Conservation (phyloP, 371 early-diverging fungal genomes). For the Mucor indicus region DNA sequence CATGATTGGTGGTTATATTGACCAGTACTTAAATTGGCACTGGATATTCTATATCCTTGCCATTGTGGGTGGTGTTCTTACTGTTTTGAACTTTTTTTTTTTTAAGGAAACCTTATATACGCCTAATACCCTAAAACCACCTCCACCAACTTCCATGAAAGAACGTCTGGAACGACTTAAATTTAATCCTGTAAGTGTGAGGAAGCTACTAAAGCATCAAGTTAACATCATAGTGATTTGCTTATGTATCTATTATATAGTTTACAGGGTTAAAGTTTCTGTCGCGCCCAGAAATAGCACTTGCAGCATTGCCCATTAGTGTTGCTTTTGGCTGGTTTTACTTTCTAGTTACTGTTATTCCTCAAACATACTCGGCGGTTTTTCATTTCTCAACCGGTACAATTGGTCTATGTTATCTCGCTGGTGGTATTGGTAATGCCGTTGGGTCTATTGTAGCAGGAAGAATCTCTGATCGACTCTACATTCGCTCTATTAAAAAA, state of each 20-base stretch:
- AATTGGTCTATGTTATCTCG: constrained; percentile 47
- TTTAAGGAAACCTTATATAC: constrained; percentile 52
- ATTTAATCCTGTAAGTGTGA: constrained; percentile 41
- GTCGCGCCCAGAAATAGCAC: constrained; percentile 14
- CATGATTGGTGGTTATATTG: constrained; percentile 53
- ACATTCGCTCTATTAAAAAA: constrained; percentile 12
- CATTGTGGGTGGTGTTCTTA: constrained; percentile 48
- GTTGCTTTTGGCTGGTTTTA: constrained; percentile 51
- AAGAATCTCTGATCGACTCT: constrained; percentile 21
- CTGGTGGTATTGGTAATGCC: constrained; percentile 50
- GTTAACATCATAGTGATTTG: no score
- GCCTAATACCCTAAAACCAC: constrained; percentile 9
- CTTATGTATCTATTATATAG: constrained; percentile 12
- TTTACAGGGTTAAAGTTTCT: constrained; percentile 27
- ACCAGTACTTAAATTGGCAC: constrained; percentile 53
- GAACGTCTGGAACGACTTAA: constrained; percentile 20
- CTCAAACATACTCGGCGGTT: constrained; percentile 29
- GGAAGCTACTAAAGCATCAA: not conserved
- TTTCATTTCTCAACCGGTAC: constrained; percentile 46
- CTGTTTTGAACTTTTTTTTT: constrained; percentile 36
- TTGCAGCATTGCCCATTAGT: constrained; percentile 23
- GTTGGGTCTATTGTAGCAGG: constrained; percentile 46
- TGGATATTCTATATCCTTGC: constrained; percentile 55
- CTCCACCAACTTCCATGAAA: constrained; percentile 1
- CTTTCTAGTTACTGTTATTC: constrained; percentile 44